These are phyloP conservation scores for Arthrocladium fulminans DNA, from an alignment of 2,329 filamentous ascomycete species.

Conservation along the genomic window DNA sequence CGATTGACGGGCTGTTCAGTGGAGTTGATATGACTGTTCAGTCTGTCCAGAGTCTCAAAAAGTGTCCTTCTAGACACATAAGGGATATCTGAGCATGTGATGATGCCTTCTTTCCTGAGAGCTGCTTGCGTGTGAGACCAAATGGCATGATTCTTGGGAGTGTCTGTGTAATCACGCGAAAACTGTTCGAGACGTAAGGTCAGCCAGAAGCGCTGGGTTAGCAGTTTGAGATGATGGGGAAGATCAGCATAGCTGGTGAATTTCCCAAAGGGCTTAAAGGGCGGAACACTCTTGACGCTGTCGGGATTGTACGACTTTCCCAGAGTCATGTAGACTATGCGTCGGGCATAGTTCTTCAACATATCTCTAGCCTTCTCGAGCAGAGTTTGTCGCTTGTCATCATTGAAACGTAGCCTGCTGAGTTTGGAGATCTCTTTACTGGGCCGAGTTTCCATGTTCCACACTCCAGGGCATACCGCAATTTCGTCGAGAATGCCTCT, in stretches of 20 bases:
- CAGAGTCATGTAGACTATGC: slow-evolving; percentile 4
- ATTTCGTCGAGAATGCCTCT: slow-evolving; percentile 23
- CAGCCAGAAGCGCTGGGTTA: background rate
- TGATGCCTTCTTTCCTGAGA: background rate
- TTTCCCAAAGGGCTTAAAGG: background rate
- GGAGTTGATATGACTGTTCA: background rate
- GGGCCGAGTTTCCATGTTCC: background rate
- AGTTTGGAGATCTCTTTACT: background rate
- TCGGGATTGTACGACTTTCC: background rate
- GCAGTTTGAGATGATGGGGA: background rate
- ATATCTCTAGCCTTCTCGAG: slow-evolving; percentile 17
- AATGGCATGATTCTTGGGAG: background rate
- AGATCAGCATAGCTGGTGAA: background rate
- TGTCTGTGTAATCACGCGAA: background rate
- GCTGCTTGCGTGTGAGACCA: background rate
- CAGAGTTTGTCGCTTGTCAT: background rate
- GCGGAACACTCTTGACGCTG: background rate
- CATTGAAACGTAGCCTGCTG: background rate
- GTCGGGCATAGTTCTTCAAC: slow-evolving; percentile 14
- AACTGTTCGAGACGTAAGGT: background rate
- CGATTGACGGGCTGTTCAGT: too few relatives aligned
- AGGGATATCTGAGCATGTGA: background rate
- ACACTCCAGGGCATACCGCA: background rate
- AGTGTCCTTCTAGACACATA: background rate
- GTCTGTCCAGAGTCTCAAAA: background rate